phyloP scores from a whole-genome alignment of 2,329 filamentous ascomycete genomes.

The Neopestalotiopsis rosae region DNA sequence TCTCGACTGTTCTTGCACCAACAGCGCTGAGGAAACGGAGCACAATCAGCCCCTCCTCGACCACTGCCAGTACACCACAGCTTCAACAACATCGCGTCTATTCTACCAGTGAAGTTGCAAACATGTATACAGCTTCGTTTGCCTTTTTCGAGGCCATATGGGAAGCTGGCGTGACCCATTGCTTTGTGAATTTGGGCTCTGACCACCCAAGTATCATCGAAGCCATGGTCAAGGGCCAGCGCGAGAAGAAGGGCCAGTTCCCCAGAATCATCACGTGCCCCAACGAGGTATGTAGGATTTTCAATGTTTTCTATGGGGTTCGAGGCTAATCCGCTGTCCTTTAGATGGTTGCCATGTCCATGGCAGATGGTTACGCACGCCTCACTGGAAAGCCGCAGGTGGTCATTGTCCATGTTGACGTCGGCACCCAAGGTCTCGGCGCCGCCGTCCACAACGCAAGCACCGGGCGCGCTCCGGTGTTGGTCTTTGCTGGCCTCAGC shows the following conservation, averaged over 20 bases:
- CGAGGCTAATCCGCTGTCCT: not conserved
- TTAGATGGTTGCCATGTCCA: constrained; percentile 83
- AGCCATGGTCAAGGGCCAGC: constrained; percentile 78
- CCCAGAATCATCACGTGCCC: constrained; percentile 80
- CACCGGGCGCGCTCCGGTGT: constrained; percentile 73
- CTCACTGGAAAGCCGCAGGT: constrained; percentile 75
- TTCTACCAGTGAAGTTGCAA: constrained; percentile 21
- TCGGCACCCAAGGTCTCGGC: constrained; percentile 79
- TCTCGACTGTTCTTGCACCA: not conserved
- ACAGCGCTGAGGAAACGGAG: not conserved
- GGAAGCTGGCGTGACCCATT: constrained; percentile 42
- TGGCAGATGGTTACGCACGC: constrained; percentile 82
- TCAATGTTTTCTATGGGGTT: not conserved
- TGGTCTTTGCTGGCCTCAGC: constrained; percentile 80
- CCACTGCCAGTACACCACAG: too few relatives aligned
- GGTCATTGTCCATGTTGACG: constrained; percentile 82
- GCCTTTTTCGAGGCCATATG: constrained; percentile 65
- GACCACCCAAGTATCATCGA: constrained; percentile 81
- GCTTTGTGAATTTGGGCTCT: constrained; percentile 70
- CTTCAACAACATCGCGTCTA: constrained; percentile 10
- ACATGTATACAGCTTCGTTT: constrained; percentile 67
- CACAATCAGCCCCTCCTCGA: not conserved
- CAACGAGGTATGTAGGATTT: constrained; percentile 64
- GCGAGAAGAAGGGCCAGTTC: constrained; percentile 67
- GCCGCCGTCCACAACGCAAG: constrained; percentile 82